Evolutionary conservation across 345 rosid genomes (phyloP).

Genomic region (Linum trigynum): DNA sequence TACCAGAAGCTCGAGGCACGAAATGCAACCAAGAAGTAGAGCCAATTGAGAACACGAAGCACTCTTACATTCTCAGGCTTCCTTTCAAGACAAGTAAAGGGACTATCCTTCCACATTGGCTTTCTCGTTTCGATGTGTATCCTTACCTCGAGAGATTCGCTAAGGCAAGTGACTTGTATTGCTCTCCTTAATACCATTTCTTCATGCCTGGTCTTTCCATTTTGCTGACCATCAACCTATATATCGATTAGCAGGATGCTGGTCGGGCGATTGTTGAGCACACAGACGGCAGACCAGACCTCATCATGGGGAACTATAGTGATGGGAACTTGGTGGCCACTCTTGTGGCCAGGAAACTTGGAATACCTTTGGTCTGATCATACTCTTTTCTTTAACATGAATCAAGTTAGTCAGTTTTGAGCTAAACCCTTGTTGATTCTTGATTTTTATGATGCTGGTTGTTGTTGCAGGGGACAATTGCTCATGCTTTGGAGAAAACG

Average conservation of each 20-base stretch:
- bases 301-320: slow-evolving; percentile 83
- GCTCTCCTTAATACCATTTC: background rate
- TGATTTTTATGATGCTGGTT: slow-evolving; percentile 9
- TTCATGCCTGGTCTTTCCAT: background rate
- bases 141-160: slow-evolving; percentile 80
- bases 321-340: slow-evolving; percentile 94
- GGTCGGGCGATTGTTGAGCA: slow-evolving; percentile 49
- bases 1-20: slow-evolving; percentile 76
- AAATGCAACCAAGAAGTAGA: slow-evolving; percentile 77
- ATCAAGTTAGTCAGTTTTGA: background rate
- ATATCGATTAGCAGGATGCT: slow-evolving; percentile 37
- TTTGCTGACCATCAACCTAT: background rate
- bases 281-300: slow-evolving; percentile 71
- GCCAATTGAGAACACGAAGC: slow-evolving; percentile 49
- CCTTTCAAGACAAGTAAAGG: slow-evolving; percentile 72
- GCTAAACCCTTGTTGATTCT: background rate
- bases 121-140: slow-evolving; percentile 81
- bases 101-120: slow-evolving; percentile 59
- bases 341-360: slow-evolving; percentile 66
- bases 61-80: slow-evolving; percentile 71
- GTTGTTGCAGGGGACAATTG: slow-evolving; percentile 55
- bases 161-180: slow-evolving; percentile 28
- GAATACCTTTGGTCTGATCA: slow-evolving; percentile 55
- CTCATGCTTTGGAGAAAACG: slow-evolving; percentile 90
- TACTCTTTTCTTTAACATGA: background rate